Base-by-base conservation (phyloP, 495 filamentous ascomycete genomes). In the Friedmanniomyces simplex region DNA sequence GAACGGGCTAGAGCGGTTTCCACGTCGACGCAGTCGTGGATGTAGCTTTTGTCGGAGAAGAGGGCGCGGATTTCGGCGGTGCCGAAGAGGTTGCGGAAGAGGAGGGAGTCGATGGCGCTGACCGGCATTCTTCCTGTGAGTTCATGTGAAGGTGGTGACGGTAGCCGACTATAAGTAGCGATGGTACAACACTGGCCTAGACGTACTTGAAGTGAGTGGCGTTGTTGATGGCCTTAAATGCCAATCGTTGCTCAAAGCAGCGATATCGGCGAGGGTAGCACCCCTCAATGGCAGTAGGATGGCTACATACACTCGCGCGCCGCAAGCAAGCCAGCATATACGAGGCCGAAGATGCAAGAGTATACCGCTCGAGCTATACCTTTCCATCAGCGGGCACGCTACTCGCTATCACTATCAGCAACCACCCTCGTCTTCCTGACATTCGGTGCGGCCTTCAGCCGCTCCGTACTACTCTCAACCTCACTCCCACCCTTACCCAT, bases 61-160 rank as follows among this genome's bases (percentile, higher is more conserved):
- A 77, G 71, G 58, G 73, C 73, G 21, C 76, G 71, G 52, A 78
- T 77, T 52, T 77, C 75, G 10, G 77, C 73, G 13, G 76, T 78
- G 1, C 76, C 76, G 59, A 78, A 78, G 0, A 79, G 59, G 0
- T 69, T 74, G 8, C 72, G 68, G 59, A 79, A 79, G 37, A 79
- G 72, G 28, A 70, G 61, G 2, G 76, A 79, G 58, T 78, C 76
- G 53, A 79, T 73, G 0, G 75, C 59, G 54, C 59, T 52, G 59
- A 45, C 41, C 1, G 59, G 59, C 59, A 61, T 61, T 30, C 2
- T 10, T 32, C 10, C 3, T 32, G 28, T 32, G 28, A 32, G 4
- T 32, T 32, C 28, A 32, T 32, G 28, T n/a, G n/a, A n/a, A 32
- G 10, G 10, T 32, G 28, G 28, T 32, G 10, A 3, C 28, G 10